These are phyloP conservation scores for Alternaria metachromatica DNA, from an alignment of 2,329 filamentous ascomycete species.

Conservation along the genomic window DNA sequence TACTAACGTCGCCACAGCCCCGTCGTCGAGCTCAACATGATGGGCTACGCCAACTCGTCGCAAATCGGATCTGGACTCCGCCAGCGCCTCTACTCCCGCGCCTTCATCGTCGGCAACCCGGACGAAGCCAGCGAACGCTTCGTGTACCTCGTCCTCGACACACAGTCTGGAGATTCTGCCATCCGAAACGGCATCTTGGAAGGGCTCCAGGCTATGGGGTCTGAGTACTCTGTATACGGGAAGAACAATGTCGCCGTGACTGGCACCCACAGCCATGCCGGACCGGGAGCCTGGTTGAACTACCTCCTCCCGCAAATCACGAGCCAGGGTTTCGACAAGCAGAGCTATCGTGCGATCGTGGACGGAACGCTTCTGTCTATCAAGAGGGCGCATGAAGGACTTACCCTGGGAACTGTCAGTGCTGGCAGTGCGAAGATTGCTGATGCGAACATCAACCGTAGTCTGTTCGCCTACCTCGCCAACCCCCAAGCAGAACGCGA, in stretches of 20 bases:
- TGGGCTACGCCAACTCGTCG: conserved; percentile 86
- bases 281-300: conserved; percentile 92
- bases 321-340: conserved; percentile 81
- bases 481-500: conserved; percentile 80
- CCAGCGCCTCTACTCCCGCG: conserved; percentile 85
- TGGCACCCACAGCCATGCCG: conserved; percentile 91
- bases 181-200: conserved; percentile 86
- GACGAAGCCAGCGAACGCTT: conserved; percentile 73
- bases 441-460: conserved; percentile 87
- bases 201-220: conserved; percentile 71
- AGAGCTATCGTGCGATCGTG: conserved; percentile 89
- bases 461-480: conserved; percentile 83
- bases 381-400: conserved; percentile 75
- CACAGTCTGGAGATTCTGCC: conserved; percentile 86
- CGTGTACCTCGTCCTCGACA: conserved; percentile 87
- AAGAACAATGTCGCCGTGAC: conserved; percentile 86
- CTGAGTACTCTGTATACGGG: conserved; percentile 75
- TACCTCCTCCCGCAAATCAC: conserved; percentile 93
- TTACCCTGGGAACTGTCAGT: conserved; percentile 73
- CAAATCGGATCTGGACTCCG: conserved; percentile 85
- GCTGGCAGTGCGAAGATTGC: conserved; percentile 72
- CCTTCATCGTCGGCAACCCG: conserved; percentile 82
- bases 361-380: conserved; percentile 85
- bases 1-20: conserved; percentile 59
- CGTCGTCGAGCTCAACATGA: conserved; percentile 88